These are phyloP conservation scores for Boletus tylopilopsis DNA, from an alignment of 768 basidiomycete species.

Conservation along the genomic window DNA sequence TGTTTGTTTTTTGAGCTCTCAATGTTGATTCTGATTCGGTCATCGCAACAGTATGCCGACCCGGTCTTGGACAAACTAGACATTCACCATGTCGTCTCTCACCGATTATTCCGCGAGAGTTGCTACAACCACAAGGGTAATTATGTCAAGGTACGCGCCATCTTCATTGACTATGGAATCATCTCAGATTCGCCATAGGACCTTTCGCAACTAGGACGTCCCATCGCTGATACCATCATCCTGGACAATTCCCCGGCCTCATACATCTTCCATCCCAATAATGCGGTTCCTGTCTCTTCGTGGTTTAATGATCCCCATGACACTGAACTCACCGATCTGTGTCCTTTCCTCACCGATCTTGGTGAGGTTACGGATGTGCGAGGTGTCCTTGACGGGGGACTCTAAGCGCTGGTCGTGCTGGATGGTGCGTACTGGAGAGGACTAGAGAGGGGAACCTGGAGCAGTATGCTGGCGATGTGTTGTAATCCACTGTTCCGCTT, in stretches of 20 bases:
- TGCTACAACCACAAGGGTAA: slow-evolving; percentile 99
- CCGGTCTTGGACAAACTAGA: slow-evolving; percentile 98
- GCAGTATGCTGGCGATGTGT: slow-evolving; percentile 24
- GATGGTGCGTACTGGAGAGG: slow-evolving; percentile 21
- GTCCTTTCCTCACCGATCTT: slow-evolving; percentile 91
- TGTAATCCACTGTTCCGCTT: slow-evolving; percentile 27
- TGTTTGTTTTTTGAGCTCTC: slow-evolving; percentile 19
- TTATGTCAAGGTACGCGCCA: slow-evolving; percentile 84
- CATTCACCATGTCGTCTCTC: slow-evolving; percentile 85
- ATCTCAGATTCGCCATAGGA: slow-evolving; percentile 54
- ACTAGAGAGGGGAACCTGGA: slow-evolving; percentile 9
- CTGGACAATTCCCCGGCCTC: slow-evolving; percentile 99
- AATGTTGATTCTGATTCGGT: slow-evolving; percentile 5
- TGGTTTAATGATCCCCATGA: slow-evolving; percentile 99
- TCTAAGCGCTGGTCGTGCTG: slow-evolving; percentile 39
- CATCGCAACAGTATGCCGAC: slow-evolving; percentile 79
- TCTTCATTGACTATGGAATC: neutral
- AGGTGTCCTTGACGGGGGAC: slow-evolving; percentile 83
- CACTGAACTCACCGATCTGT: slow-evolving; percentile 92
- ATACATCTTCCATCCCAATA: slow-evolving; percentile 99
- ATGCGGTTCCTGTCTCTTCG: slow-evolving; percentile 97
- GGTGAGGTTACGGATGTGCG: slow-evolving; percentile 83
- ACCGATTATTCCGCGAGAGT: slow-evolving; percentile 94
- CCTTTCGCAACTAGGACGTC: slow-evolving; percentile 93
- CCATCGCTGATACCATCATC: slow-evolving; percentile 92